phyloP scores from a whole-genome alignment of 495 filamentous ascomycete species.

The Parmelia sp. region DNA sequence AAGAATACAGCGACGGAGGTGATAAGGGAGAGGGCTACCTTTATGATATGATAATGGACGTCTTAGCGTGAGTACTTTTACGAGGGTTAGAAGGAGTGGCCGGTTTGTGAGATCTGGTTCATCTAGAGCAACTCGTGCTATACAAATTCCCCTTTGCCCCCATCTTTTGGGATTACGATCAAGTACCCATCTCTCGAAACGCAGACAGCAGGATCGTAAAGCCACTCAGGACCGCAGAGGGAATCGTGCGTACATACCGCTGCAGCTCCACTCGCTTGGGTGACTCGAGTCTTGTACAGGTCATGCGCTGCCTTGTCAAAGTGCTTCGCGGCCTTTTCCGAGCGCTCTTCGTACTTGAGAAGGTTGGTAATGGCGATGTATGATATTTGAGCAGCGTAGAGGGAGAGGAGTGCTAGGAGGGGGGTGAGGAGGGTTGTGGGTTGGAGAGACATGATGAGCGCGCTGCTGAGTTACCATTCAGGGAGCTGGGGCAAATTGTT shows the following conservation, averaged over 20 bases:
- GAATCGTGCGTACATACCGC: conserved; percentile 23
- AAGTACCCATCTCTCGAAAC: neutral
- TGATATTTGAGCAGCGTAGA: conserved; percentile 29
- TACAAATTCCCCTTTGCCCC: too few relatives aligned
- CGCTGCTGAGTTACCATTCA: too few relatives aligned
- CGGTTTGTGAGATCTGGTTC: neutral
- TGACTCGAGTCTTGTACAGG: conserved; percentile 38
- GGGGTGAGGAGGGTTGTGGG: neutral
- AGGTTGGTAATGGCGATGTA: conserved; percentile 40
- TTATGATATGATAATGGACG: too few relatives aligned
- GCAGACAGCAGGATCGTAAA: neutral
- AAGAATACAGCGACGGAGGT: neutral
- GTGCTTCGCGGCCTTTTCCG: conserved; percentile 38
- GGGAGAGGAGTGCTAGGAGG: conserved; percentile 11
- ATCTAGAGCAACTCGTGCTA: neutral
- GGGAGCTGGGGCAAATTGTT: too few relatives aligned
- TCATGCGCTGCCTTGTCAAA: conserved; percentile 35
- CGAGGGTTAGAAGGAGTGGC: neutral
- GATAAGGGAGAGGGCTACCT: neutral
- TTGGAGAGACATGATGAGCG: neutral
- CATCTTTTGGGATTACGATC: too few relatives aligned
- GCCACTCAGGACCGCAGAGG: neutral
- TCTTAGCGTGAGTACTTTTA: neutral
- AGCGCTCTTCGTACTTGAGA: conserved; percentile 36
- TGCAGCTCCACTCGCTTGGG: conserved; percentile 33